Base-by-base conservation (phyloP, 176 grass and related monocot genomes). In the Carex littledalei region DNA sequence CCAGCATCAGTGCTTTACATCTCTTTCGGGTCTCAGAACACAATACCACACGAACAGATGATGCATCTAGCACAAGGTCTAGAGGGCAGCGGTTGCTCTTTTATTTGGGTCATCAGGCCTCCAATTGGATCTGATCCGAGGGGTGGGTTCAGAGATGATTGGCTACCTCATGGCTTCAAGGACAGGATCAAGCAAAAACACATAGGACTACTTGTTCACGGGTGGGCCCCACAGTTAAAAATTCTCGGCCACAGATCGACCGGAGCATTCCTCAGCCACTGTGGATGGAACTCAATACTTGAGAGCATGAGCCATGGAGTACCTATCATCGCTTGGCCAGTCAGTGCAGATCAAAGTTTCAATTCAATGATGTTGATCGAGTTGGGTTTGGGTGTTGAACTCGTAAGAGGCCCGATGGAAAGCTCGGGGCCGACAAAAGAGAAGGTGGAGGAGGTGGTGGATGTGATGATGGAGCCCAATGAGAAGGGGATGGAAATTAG, bases 101-200 rank as follows among this genome's bases (percentile, higher is more conserved):
- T 89, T 84, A 52, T 89, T 26, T 89, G 87, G 87, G 78, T 82
- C 64, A 82, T 86, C 55, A 63, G 76, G 78, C 83, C 87, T 0
- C 87, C 87, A 3, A 43, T 85, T 50, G 87, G 87, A n/a, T 86
- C 47, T 21, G 78, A 89, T 66, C 21, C 37, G 17, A 82, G 63
- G 39, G 65, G 35, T 1, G 83, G 66, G 24, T 85, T 81, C 82
- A 54, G 47, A 62, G 76, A 60, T 50, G 77, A 89, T 41, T 89
- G 87, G 87, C 56, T 89, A 35, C 87, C 87, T 14, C 5, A 71
- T 17, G 75, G 64, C 8, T 89, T 89, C 77, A 74, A 86, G 78
- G 87, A 71, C 11, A 18, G 84, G 79, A 81, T 82, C 49, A 34
- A 83, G 24, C 13, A 17, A 83, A 83, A 67, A 26, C 21, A 66